Conservation (phyloP, 179 eudicot genomes). For the Spinacia oleracea region DNA sequence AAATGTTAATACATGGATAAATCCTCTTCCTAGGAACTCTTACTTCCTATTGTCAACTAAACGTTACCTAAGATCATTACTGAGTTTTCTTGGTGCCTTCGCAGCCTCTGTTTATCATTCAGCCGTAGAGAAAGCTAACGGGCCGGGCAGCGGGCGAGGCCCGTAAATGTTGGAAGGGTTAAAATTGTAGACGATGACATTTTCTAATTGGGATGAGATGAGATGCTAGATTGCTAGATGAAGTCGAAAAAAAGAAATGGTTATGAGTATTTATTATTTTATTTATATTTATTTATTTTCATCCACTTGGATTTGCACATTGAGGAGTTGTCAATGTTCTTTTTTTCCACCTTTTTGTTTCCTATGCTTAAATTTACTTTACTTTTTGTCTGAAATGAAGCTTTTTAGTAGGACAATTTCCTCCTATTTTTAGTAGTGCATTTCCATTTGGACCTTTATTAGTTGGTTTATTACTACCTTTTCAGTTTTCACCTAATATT, state of each 20-base stretch:
- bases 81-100: constrained; percentile 7
- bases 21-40: too few relatives aligned
- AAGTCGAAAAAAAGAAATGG: neutral
- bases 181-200: neutral
- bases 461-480: neutral
- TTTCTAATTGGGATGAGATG: constrained; percentile 19
- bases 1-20: too few relatives aligned
- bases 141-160: too few relatives aligned
- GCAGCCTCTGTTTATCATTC: constrained; percentile 67
- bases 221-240: too few relatives aligned
- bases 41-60: too few relatives aligned
- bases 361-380: neutral
- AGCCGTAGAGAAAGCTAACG: constrained; percentile 35
- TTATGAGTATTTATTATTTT: too few relatives aligned
- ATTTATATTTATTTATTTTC: constrained; percentile 21
- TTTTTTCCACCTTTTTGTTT: neutral
- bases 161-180: constrained; percentile 1
- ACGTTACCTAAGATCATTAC: neutral
- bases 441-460: constrained; percentile 6
- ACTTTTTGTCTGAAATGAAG: neutral
- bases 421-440: constrained; percentile 11
- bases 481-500: neutral
- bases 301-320: neutral
- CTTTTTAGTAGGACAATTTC: constrained; percentile 12
- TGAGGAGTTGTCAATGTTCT: constrained; percentile 14